These are phyloP conservation scores for Yamadazyma sp. DNA, from an alignment of 1,139 yeast genomes.

Conservation along the genomic window DNA sequence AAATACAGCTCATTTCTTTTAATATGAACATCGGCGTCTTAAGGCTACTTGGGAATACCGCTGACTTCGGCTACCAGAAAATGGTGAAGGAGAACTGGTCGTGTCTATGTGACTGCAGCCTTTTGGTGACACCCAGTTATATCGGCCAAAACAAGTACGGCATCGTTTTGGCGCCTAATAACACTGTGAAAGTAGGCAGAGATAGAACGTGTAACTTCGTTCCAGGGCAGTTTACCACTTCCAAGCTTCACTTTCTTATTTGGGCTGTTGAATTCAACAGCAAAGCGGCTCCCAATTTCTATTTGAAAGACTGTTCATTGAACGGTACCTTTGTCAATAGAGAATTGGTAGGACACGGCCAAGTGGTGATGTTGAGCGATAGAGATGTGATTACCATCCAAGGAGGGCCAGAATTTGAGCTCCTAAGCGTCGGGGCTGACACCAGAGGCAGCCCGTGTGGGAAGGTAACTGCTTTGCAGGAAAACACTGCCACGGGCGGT, in stretches of 20 bases:
- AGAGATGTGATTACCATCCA: constrained; percentile 44
- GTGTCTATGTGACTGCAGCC: neutral
- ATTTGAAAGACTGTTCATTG: constrained; percentile 45
- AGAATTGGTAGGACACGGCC: constrained; percentile 26
- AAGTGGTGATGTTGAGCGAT: constrained; percentile 39
- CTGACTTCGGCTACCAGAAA: neutral
- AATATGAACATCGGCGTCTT: neutral
- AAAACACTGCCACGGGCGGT: neutral
- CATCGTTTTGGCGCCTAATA: neutral
- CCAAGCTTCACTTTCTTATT: neutral
- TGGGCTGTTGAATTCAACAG: constrained; percentile 56
- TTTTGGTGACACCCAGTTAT: neutral
- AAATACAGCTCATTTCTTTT: too few species aligned
- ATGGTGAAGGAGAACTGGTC: neutral
- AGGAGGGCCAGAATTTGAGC: constrained; percentile 22
- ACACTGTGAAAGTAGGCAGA: neutral
- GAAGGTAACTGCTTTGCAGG: neutral
- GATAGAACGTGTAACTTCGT: neutral
- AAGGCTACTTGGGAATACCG: neutral
- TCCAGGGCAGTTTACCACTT: neutral
- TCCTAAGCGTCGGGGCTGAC: constrained; percentile 7
- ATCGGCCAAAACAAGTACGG: neutral
- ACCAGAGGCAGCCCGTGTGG: neutral
- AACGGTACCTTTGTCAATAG: constrained; percentile 56
- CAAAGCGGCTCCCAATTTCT: constrained; percentile 46